phyloP scores from a whole-genome alignment of 192 early-diverging fungal genomes.

The Umbelopsis sp. region DNA sequence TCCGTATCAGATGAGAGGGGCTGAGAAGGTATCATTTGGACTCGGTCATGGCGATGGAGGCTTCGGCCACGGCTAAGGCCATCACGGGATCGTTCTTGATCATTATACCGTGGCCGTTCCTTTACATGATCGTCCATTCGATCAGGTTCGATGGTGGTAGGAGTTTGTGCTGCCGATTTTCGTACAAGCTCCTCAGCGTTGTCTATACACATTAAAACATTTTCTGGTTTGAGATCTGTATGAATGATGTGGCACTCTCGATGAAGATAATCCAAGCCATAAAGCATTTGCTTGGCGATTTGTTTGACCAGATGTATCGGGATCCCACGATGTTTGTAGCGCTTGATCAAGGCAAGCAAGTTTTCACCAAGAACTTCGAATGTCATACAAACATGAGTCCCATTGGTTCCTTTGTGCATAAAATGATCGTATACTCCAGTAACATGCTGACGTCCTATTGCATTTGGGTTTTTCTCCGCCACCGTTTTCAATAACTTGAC shows the following conservation, averaged over 20 bases:
- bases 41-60: background rate
- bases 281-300: slow-evolving; percentile 86
- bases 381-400: slow-evolving; percentile 93
- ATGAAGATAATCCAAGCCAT: slow-evolving; percentile 95
- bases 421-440: slow-evolving; percentile 94
- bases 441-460: slow-evolving; percentile 66
- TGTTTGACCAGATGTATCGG: slow-evolving; percentile 87
- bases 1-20: slow-evolving; percentile 24
- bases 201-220: slow-evolving; percentile 90
- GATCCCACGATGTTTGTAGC: slow-evolving; percentile 82
- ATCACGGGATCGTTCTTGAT: slow-evolving; percentile 25
- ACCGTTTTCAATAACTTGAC: slow-evolving; percentile 90
- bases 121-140: slow-evolving; percentile 27
- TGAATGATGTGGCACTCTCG: slow-evolving; percentile 94
- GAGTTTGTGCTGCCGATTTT: slow-evolving; percentile 32
- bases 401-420: slow-evolving; percentile 85
- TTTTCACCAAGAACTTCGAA: slow-evolving; percentile 98
- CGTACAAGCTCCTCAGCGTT: slow-evolving; percentile 81
- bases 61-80: slow-evolving; percentile 23
- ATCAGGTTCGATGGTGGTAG: slow-evolving; percentile 28
- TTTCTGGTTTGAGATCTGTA: slow-evolving; percentile 98
- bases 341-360: slow-evolving; percentile 84
- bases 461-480: slow-evolving; percentile 59
- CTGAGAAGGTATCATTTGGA: slow-evolving; percentile 34
- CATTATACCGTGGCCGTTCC: slow-evolving; percentile 24